Conservation (phyloP, 352 stramenopile genomes). For the Globisporangium orthogonon region DNA sequence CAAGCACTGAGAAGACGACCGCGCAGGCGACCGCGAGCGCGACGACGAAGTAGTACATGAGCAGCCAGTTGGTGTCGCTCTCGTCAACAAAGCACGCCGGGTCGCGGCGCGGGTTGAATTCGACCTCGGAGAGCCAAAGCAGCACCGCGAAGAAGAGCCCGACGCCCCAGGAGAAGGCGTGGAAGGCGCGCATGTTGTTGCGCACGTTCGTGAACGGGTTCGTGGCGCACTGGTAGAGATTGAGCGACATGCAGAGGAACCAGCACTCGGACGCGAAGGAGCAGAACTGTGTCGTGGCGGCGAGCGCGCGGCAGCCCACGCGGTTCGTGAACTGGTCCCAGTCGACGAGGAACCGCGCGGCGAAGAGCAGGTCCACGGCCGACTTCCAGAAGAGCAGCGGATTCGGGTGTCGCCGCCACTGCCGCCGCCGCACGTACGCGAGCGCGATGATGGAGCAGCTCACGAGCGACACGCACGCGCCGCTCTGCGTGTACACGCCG, state of each 20-base stretch:
- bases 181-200: conserved; percentile 63
- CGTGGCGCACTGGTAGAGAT: conserved; percentile 79
- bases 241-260: conserved; percentile 85
- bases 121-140: conserved; percentile 46
- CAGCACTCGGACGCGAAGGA: conserved; percentile 81
- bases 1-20: conserved; percentile 53
- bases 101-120: conserved; percentile 44
- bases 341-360: conserved; percentile 61
- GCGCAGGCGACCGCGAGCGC: conserved; percentile 63
- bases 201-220: conserved; percentile 86
- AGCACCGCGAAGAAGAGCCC: conserved; percentile 40
- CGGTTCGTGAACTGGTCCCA: conserved; percentile 55
- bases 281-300: conserved; percentile 67
- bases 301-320: conserved; percentile 45
- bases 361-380: conserved; percentile 64
- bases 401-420: conserved; percentile 79
- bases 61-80: conserved; percentile 46
- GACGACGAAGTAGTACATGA: conserved; percentile 75
- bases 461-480: conserved; percentile 64
- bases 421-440: conserved; percentile 54
- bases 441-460: conserved; percentile 72
- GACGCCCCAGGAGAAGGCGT: conserved; percentile 67
- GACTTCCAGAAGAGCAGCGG: conserved; percentile 81
- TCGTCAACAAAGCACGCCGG: conserved; percentile 72
- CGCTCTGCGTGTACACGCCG: conserved; percentile 50